Percentiles rank a stretch among this genome's conserved stretches.
Evolutionary conservation across 2,329 filamentous ascomycete species (phyloP).

Genomic region (Purpureocillium lavendulum): DNA sequence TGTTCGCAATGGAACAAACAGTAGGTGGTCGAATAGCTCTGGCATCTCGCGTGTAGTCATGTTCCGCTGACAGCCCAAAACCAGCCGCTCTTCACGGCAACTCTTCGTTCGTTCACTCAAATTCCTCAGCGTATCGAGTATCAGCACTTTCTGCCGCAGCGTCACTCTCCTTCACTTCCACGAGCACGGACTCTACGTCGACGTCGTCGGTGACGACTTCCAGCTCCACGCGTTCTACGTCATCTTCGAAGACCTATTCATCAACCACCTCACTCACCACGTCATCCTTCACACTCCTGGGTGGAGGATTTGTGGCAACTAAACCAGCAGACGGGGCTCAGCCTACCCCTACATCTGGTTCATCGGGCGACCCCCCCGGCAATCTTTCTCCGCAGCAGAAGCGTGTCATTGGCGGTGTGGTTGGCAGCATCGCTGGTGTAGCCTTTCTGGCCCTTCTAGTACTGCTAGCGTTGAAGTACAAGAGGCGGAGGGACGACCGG

Average conservation of each 20-base stretch:
- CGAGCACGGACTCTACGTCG: not conserved
- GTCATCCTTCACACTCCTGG: not conserved
- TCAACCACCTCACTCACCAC: conserved; percentile 2
- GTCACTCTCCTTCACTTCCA: not conserved
- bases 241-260: not conserved
- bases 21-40: conserved; percentile 7
- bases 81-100: conserved; percentile 1
- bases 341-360: conserved; percentile 11
- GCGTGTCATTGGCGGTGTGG: conserved; percentile 45
- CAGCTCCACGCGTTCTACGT: conserved; percentile 1
- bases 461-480: conserved; percentile 46
- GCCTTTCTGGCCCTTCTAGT: conserved; percentile 47
- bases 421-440: conserved; percentile 49
- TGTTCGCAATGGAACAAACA: conserved; percentile 13
- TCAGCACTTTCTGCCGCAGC: not conserved
- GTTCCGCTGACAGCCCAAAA: too few species aligned
- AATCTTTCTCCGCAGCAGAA: conserved; percentile 23
- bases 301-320: not conserved
- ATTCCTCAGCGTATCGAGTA: conserved; percentile 2
- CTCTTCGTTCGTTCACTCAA: conserved; percentile 4
- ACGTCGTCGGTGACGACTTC: conserved; percentile 2
- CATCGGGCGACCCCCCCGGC: conserved; percentile 11
- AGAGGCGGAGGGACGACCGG: conserved; percentile 38
- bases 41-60: not conserved
- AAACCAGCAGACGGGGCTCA: conserved; percentile 2